Base-by-base conservation (phyloP, 768 basidiomycete species). In the Tylopilus felleus region DNA sequence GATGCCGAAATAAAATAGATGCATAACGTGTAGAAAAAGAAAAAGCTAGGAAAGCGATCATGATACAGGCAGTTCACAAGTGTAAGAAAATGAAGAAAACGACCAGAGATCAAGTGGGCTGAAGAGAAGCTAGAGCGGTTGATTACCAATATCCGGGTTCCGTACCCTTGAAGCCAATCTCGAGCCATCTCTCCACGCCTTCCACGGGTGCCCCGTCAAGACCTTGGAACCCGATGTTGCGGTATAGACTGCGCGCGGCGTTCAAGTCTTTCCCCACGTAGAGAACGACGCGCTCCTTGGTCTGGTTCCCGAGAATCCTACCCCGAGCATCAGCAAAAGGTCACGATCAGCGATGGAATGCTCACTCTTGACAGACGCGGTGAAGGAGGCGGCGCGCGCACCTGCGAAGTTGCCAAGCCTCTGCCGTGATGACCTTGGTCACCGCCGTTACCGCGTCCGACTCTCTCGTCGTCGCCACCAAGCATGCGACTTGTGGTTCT, bases 401-500 rank as follows among this genome's bases (percentile, higher is more conserved):
- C 1, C 83, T 79, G 0, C 65, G 71, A 1, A 76, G 65, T 29
- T 84, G 73, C 76, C 80, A 85, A 1, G 57, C 28, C 0, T 78
- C 73, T 41, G 77, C 69, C 0, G 89, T 89, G 63, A 74, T 85
- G 0, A 90, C 88, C 67, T 90, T 91, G 41, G 84, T 85, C 40
- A 91, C 82, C 0, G 84, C 80, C 4, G 81, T 80, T n/a, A 85
- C 77, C 3, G 60, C 73, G 1, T 75, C 73, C 27, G 76, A 82
- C 56, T 82, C 80, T 12, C 88, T 72, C 1, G 87, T 87, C 14
- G 78, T 80, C 4, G 87, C 87, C 2, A 83, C 83, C 31, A 90
- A 78, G 14, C 78, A 88, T 0, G 86, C 84, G 17, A 88, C 75
- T 22, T 77, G 74, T 4, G 67, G 51, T 0, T 43, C 38, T 47